phyloP scores from a whole-genome alignment of 2,329 filamentous ascomycete genomes.

The Calonectria naviculata region DNA sequence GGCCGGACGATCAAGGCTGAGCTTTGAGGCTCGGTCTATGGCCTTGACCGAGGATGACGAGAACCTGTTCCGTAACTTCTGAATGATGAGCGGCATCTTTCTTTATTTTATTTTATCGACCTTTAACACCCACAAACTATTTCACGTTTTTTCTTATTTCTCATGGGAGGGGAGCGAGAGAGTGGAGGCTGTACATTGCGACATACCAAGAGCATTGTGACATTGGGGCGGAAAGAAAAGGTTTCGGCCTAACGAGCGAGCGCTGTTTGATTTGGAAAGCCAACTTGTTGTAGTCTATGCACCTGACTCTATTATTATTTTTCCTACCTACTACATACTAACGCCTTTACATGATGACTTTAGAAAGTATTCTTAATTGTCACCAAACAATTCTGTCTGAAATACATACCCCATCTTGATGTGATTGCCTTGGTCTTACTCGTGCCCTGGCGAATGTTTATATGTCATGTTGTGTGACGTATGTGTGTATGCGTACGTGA shows the following conservation, averaged over 20 bases:
- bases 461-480: neutral
- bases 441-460: neutral
- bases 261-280: conserved; percentile 22
- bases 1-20: conserved; percentile 44
- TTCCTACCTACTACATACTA: conserved; percentile 27
- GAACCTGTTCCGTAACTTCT: conserved; percentile 29
- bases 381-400: conserved; percentile 16
- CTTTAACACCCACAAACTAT: neutral
- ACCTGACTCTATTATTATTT: conserved; percentile 23
- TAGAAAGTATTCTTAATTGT: conserved; percentile 21
- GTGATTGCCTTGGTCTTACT: neutral
- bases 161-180: neutral
- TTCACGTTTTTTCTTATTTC: neutral
- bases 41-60: conserved; percentile 35
- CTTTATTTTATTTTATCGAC: neutral
- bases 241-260: conserved; percentile 23
- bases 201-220: conserved; percentile 2
- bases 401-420: conserved; percentile 3
- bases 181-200: neutral
- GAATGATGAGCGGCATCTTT: conserved; percentile 6
- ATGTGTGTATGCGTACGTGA: neutral
- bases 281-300: conserved; percentile 28
- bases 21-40: conserved; percentile 39
- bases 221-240: neutral
- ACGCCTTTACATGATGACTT: conserved; percentile 32